Evolutionary conservation across 2,329 filamentous ascomycete species (phyloP), one percentile per base, ranked within the genome.

Genomic region (Acrodontium crateriforme): DNA sequence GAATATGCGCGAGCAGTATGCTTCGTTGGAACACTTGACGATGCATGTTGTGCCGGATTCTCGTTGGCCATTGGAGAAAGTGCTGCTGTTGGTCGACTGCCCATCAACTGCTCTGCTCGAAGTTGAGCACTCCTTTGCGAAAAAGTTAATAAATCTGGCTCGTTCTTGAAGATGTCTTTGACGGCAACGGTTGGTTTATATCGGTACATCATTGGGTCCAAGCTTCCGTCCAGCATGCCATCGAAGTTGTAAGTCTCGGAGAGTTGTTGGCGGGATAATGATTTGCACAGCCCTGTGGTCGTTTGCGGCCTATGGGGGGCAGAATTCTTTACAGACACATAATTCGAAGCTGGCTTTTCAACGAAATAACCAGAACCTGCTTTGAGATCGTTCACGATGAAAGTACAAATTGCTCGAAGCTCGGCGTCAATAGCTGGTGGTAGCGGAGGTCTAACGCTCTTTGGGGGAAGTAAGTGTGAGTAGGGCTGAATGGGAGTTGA

Each of bases 371-470:
- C 38, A 23, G 52, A 49, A 13, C 51, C 53, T 3, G 51, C 50
- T 30, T 49, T 52, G 30, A 44, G 49, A 30, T 53, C 46, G 16
- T 49, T 44, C 29, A 63, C 45, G 29, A 65, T 54, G 28, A 53
- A 52, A 13, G 54, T 52, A 42, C 62, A 65, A 30, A 60, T 58
- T 24, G 48, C 40, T 34, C 59, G 58, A 27, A 65, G 45, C 35
- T 64, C 58, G 16, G 49, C 47, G 33, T 65, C 60, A 24, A 56
- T 49, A 18, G 53, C 45, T 14, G 48, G 38, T 10, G 58, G 48
- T 30, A 65, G 53, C 14, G 53, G 50, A 30, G 56, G 57, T 22
- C 59, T 58, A 30, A 53, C 52, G 36, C 60, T 60, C 34, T 48
- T 45, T n/a, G 54, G 55, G 22, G 58, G 52, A 29, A 58, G 54